These are phyloP conservation scores for Rhytidhysteron rufulum DNA, from an alignment of 2,329 filamentous ascomycete species.

Conservation along the genomic window DNA sequence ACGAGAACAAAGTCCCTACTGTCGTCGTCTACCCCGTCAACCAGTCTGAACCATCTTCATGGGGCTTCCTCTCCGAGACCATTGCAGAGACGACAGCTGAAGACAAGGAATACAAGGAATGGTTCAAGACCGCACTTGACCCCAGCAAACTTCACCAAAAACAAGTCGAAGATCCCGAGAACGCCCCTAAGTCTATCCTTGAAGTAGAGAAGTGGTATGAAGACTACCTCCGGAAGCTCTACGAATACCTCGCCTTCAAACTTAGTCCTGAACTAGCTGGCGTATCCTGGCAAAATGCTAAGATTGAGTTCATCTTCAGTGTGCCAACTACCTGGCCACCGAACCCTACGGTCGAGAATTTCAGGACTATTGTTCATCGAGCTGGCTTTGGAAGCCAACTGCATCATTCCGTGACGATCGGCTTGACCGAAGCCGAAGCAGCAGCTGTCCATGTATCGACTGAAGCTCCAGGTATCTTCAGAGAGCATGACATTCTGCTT, in stretches of 20 bases:
- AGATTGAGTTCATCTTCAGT: slow-evolving; percentile 54
- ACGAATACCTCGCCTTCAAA: slow-evolving; percentile 44
- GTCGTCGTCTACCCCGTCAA: slow-evolving; percentile 47
- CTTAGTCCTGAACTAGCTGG: slow-evolving; percentile 35
- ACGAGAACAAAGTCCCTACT: slow-evolving; percentile 55
- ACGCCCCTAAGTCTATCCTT: slow-evolving; percentile 38
- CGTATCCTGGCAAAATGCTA: slow-evolving; percentile 42
- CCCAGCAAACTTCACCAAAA: slow-evolving; percentile 41
- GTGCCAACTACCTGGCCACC: slow-evolving; percentile 56
- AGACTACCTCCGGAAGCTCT: slow-evolving; percentile 50
- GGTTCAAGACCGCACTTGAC: slow-evolving; percentile 57
- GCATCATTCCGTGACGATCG: slow-evolving; percentile 40
- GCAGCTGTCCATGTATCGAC: slow-evolving; percentile 48
- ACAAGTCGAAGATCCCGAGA: slow-evolving; percentile 43
- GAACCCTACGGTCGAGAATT: slow-evolving; percentile 49
- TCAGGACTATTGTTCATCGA: slow-evolving; percentile 45
- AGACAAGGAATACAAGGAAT: slow-evolving; percentile 44
- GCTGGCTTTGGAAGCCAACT: slow-evolving; percentile 47
- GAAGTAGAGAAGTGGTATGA: slow-evolving; percentile 47
- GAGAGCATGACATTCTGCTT: slow-evolving; percentile 42
- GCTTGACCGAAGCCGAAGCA: slow-evolving; percentile 52
- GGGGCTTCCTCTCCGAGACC: slow-evolving; percentile 51
- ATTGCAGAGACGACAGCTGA: slow-evolving; percentile 36
- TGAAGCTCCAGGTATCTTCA: slow-evolving; percentile 32
- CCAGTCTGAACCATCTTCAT: slow-evolving; percentile 41